Evolutionary conservation across 345 rosid species (phyloP).

Genomic region (Adansonia digitata): DNA sequence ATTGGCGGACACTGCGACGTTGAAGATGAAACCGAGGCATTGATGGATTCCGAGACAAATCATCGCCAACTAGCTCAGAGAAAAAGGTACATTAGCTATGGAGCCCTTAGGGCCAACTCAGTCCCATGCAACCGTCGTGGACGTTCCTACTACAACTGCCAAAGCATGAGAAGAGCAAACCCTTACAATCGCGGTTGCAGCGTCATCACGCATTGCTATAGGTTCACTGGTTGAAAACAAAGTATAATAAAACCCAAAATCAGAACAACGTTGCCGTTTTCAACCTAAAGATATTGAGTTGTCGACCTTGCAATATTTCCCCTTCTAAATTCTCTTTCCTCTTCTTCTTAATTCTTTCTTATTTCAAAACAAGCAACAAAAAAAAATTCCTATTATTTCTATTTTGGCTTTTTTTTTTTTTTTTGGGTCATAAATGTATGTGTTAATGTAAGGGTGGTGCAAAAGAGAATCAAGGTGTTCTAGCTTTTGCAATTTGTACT

Average conservation of each 20-base stretch:
- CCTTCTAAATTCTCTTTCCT: not conserved
- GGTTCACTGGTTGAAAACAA: not conserved
- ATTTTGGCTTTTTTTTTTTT: not conserved
- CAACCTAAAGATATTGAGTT: not conserved
- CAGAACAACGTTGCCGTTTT: too few relatives aligned
- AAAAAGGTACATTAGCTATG: constrained; percentile 19
- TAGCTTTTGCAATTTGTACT: not conserved
- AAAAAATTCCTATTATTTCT: not conserved
- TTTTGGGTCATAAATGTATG: not conserved
- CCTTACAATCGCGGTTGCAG: constrained; percentile 33
- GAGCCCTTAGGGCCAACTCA: not conserved
- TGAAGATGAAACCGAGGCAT: constrained; percentile 9
- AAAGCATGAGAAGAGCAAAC: constrained; percentile 6
- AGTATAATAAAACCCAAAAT: too few relatives aligned
- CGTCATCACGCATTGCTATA: constrained; percentile 19
- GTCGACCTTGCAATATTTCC: not conserved
- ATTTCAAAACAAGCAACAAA: not conserved
- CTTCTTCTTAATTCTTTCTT: not conserved
- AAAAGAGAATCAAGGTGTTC: not conserved
- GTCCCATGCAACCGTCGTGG: constrained; percentile 27
- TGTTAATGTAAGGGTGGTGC: not conserved
- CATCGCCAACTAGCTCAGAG: not conserved
- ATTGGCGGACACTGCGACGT: not conserved
- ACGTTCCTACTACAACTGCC: constrained; percentile 25
- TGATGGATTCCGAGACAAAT: constrained; percentile 37